phyloP scores from a whole-genome alignment of 129 eudicot genomes.

The Chrysanthemum seticuspe region DNA sequence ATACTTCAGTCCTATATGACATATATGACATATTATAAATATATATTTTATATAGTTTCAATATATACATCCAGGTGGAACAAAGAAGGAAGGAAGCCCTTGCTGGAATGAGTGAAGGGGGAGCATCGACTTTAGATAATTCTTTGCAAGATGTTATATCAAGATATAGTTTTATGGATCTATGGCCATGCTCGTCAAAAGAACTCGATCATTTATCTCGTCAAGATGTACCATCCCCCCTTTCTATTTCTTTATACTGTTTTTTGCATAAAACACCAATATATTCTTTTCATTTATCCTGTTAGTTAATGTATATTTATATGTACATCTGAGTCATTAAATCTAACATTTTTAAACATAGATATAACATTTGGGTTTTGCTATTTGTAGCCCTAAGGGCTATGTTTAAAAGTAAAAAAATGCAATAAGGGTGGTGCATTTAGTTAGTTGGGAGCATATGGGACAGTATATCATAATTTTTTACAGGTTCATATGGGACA shows the following conservation, averaged over 20 bases:
- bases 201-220: slow-evolving; percentile 89
- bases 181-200: slow-evolving; percentile 94
- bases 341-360: too few species aligned
- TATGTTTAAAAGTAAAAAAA: too few species aligned
- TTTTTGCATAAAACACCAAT: neutral
- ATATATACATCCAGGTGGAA: slow-evolving; percentile 61
- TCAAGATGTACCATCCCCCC: slow-evolving; percentile 60
- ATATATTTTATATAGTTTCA: neutral
- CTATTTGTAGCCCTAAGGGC: too few species aligned
- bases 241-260: neutral
- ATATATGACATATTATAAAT: neutral
- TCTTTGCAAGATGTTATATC: slow-evolving; percentile 90
- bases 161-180: slow-evolving; percentile 88
- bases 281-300: too few species aligned
- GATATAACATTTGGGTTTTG: too few species aligned
- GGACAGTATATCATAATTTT: too few species aligned
- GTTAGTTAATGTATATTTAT: too few species aligned
- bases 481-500: too few species aligned
- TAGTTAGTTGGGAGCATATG: too few species aligned
- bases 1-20: neutral
- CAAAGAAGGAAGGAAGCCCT: slow-evolving; percentile 98
- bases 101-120: slow-evolving; percentile 65
- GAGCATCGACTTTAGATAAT: slow-evolving; percentile 58
- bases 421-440: too few species aligned
- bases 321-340: too few species aligned